Conservation (phyloP, 176 grass and related monocot genomes). For the Rhynchospora tenuis region DNA sequence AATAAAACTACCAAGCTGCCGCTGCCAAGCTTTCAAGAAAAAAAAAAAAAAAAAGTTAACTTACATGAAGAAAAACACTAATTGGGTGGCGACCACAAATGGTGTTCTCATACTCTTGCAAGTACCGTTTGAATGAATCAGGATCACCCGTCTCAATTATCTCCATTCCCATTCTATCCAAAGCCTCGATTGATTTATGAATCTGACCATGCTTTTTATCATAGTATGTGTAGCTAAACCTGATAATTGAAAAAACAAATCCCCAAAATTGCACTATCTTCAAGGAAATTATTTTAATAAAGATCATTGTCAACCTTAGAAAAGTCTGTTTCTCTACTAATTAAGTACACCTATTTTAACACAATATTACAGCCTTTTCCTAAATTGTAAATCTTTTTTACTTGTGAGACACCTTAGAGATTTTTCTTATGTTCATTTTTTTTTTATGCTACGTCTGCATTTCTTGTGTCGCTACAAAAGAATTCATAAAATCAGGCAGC, state of each 20-base stretch:
- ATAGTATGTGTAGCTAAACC: constrained; percentile 91
- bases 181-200: constrained; percentile 86
- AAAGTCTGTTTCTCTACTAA: not conserved
- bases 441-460: not conserved
- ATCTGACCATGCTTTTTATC: constrained; percentile 72
- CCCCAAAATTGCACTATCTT: not conserved
- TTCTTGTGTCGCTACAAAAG: not conserved
- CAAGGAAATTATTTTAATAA: constrained; percentile 6
- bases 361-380: not conserved
- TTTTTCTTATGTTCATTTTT: too few species aligned
- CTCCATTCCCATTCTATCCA: constrained; percentile 87
- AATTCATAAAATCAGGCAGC: not conserved
- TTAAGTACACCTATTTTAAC: not conserved
- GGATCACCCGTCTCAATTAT: constrained; percentile 91
- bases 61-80: constrained; percentile 88
- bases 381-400: not conserved
- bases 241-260: constrained; percentile 24
- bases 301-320: not conserved
- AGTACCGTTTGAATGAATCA: constrained; percentile 57
- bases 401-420: not conserved
- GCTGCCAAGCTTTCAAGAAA: not conserved
- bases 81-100: constrained; percentile 95
- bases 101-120: constrained; percentile 70
- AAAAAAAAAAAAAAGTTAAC: not conserved
- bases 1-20: too few species aligned